Base-by-base conservation (phyloP, 768 basidiomycete genomes). In the Hortiboletus flavorubellus region DNA sequence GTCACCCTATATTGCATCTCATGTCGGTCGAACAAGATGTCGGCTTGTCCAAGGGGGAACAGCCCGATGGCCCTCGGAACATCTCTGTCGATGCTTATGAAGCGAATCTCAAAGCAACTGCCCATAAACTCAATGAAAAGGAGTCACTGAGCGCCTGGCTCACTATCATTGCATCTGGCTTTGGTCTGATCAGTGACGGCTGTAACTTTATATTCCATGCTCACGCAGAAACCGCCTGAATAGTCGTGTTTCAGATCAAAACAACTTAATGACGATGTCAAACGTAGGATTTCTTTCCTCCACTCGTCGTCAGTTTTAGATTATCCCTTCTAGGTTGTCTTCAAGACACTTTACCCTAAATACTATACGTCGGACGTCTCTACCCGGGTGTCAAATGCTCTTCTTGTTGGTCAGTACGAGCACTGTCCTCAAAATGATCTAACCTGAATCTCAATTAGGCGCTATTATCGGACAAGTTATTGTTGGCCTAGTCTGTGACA, bases 401-500 rank as follows among this genome's bases (percentile, higher is more conserved):
- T 89, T 18, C 80, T 88, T 54, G 78, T 90, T 56, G 88, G 87
- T 78, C 67, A 72, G 74, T 66, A 49, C 26, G 30, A 53, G 34
- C 21, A 14, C 31, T 16, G 10, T 49, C 29, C 29, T 35, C 31
- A n/a, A 40, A 26, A 26, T 2, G 4, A 48, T 52, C 51, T 59
- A 40, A 62, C 51, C 18, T 31, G 6, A 18, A 47, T 49, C 33
- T 31, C 16, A 39, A 51, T 9, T 54, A 83, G 85, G 85, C 37
- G 84, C 82, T 42, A 77, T 86, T 56, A 68, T 85, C 37, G 84
- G 84, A 18, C 85, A 86, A 60, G 46, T 87, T 26, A 51, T 76
- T 39, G 83, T 89, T 37, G 89, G 89, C 12, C 62, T 88, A 23
- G 67, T 87, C n/a, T 89, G 86, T 60, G 89, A 91, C 66, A 76